A percentile compares a stretch with the other conserved stretches of the same genome.
Conservation (phyloP, 768 basidiomycete species). For the Mycena amicta region DNA sequence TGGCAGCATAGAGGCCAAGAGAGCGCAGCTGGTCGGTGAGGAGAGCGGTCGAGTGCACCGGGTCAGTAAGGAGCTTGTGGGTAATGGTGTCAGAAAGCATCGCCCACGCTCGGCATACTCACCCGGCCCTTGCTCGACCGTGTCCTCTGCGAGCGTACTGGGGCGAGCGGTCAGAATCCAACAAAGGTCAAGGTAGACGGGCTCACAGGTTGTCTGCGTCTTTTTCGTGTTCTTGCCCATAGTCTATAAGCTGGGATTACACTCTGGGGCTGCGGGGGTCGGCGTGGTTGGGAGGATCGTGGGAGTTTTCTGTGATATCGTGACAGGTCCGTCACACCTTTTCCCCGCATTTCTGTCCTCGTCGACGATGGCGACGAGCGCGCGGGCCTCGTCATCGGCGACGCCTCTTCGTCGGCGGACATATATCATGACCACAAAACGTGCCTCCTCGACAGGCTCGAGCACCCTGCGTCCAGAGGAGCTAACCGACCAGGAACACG, state of each 20-base stretch:
- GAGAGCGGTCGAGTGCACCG: constrained; percentile 62
- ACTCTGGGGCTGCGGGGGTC: not conserved
- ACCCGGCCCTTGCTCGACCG: constrained; percentile 61
- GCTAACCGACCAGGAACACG: not conserved
- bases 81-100: constrained; percentile 19
- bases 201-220: constrained; percentile 31
- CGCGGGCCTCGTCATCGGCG: not conserved
- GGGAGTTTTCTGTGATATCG: not conserved
- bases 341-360: not conserved
- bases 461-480: constrained; percentile 7
- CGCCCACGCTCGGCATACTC: constrained; percentile 32
- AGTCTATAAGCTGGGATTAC: no score
- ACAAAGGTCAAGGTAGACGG: constrained; percentile 15
- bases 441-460: constrained; percentile 5
- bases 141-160: constrained; percentile 61
- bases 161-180: constrained; percentile 14
- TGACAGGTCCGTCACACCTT: not conserved
- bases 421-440: constrained; percentile 3
- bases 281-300: not conserved
- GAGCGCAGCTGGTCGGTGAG: constrained; percentile 75
- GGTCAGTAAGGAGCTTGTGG: constrained; percentile 52
- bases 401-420: constrained; percentile 10
- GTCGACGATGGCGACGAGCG: not conserved
- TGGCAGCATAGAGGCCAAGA: constrained; percentile 84
- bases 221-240: constrained; percentile 3